Evolutionary conservation across 2,329 filamentous ascomycete genomes (phyloP).

Genomic region (Rhynchosporium secalis): DNA sequence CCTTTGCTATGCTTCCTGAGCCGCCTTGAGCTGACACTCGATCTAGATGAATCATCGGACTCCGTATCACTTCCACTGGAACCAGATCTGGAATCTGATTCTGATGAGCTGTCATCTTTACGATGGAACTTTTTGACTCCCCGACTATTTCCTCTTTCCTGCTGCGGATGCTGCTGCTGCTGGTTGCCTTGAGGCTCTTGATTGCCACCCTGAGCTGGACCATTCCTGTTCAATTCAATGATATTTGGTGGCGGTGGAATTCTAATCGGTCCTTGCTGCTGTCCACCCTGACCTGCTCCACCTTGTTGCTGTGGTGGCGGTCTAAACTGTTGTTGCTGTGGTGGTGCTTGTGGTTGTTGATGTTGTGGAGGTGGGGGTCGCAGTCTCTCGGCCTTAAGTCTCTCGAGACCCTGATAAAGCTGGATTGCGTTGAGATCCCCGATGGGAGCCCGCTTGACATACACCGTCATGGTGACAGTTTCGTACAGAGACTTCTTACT

Average conservation of each 20-base stretch:
- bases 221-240: constrained; percentile 10
- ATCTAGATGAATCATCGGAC: not conserved
- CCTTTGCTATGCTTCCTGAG: constrained; percentile 20
- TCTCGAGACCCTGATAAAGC: constrained; percentile 30
- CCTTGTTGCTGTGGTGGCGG: constrained; percentile 14
- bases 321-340: constrained; percentile 9
- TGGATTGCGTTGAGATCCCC: constrained; percentile 26
- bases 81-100: constrained; percentile 9
- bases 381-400: constrained; percentile 22
- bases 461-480: constrained; percentile 36
- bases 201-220: constrained; percentile 2
- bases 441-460: constrained; percentile 31
- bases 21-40: constrained; percentile 15
- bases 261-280: constrained; percentile 8
- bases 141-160: constrained; percentile 9
- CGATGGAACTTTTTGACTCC: constrained; percentile 10
- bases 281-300: not conserved
- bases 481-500: constrained; percentile 25
- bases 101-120: constrained; percentile 4
- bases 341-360: constrained; percentile 16
- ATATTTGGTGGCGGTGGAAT: not conserved
- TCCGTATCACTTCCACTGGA: constrained; percentile 4
- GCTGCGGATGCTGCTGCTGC: not conserved
- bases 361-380: constrained; percentile 19
- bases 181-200: not conserved